Evolutionary conservation across 2,329 filamentous ascomycete genomes (phyloP).

Genomic region (Penicillium corylophilum): DNA sequence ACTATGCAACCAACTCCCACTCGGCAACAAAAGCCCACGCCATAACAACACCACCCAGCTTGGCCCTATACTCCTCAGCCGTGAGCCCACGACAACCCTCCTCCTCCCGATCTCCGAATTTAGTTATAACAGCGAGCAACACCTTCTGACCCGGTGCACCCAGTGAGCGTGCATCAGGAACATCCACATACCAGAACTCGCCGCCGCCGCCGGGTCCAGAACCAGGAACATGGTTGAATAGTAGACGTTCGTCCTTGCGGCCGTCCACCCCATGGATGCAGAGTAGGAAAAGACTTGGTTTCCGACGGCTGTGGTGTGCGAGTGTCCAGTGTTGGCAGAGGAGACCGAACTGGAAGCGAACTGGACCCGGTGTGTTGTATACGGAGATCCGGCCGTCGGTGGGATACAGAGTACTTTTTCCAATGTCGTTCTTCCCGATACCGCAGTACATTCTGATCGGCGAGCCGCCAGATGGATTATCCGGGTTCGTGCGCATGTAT

Average conservation of each 20-base stretch:
- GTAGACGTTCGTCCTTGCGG: slow-evolving; percentile 64
- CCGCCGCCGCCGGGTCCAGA: slow-evolving; percentile 60
- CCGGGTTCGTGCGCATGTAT: slow-evolving; percentile 66
- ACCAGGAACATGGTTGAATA: slow-evolving; percentile 57
- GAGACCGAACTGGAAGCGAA: slow-evolving; percentile 79
- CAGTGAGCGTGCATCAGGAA: slow-evolving; percentile 60
- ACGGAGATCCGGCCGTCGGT: slow-evolving; percentile 60
- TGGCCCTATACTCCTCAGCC: slow-evolving; percentile 48
- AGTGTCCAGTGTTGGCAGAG: slow-evolving; percentile 80
- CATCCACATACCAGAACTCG: slow-evolving; percentile 77
- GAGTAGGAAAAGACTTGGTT: slow-evolving; percentile 65
- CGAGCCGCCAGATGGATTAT: slow-evolving; percentile 39
- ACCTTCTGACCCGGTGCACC: slow-evolving; percentile 69
- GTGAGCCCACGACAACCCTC: slow-evolving; percentile 55
- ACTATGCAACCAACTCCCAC: slow-evolving; percentile 52
- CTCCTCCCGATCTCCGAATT: slow-evolving; percentile 50
- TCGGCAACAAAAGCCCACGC: slow-evolving; percentile 52
- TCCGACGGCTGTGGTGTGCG: slow-evolving; percentile 61
- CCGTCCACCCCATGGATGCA: slow-evolving; percentile 66
- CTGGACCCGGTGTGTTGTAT: slow-evolving; percentile 49
- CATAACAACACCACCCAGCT: slow-evolving; percentile 49
- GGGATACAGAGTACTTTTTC: slow-evolving; percentile 62
- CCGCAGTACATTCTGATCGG: slow-evolving; percentile 50
- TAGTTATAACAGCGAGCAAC: slow-evolving; percentile 61
- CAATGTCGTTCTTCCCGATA: slow-evolving; percentile 52